These are phyloP conservation scores for Quercus wislizeni DNA, from an alignment of 306 rosid species.

Conservation along the genomic window DNA sequence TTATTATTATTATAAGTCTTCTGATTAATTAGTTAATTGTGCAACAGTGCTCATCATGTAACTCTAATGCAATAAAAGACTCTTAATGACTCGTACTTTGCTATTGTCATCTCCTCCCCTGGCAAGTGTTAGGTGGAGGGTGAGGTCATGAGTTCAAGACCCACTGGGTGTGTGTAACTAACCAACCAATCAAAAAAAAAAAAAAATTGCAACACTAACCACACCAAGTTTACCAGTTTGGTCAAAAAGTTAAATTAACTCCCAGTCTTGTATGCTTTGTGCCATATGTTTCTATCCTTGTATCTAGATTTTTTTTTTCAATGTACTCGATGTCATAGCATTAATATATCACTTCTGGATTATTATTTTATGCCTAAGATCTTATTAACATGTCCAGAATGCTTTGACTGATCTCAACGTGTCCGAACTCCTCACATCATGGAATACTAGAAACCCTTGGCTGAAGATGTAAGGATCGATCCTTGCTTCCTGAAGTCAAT, in stretches of 20 bases:
- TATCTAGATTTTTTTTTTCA: background rate
- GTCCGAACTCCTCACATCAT: slow-evolving; percentile 84
- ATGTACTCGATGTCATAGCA: slow-evolving; percentile 9
- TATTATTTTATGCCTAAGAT: slow-evolving; percentile 3
- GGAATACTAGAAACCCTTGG: slow-evolving; percentile 95
- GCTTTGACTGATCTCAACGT: slow-evolving; percentile 91
- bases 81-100: no score
- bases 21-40: no score
- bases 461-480: slow-evolving; percentile 79
- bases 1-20: no score
- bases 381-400: slow-evolving; percentile 50
- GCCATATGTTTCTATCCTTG: background rate
- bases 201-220: background rate
- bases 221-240: background rate
- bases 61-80: no score
- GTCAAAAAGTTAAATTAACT: background rate
- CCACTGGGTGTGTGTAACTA: no score
- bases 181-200: no score
- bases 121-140: no score
- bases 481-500: slow-evolving; percentile 17
- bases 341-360: background rate
- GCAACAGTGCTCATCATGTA: no score
- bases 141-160: no score
- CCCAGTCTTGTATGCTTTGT: background rate
- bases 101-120: no score